Conservation (phyloP, 306 rosid genomes). For the Alnus glutinosa region DNA sequence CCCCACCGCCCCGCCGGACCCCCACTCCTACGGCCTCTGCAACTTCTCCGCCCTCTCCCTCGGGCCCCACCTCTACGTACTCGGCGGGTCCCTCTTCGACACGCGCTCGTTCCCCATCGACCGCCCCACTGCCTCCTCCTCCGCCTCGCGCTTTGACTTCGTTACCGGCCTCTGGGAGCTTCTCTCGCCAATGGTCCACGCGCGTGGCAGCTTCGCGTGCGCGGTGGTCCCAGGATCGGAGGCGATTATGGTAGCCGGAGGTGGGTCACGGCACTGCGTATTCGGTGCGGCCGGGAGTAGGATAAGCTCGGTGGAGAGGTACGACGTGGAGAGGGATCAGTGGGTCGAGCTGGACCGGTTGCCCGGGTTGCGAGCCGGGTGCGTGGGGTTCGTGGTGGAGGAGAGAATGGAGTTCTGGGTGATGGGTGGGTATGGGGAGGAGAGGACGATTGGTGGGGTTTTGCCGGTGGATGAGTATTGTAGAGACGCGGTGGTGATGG, state of each 20-base stretch:
- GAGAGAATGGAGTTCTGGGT: conserved; percentile 72
- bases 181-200: conserved; percentile 62
- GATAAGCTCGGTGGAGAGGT: conserved; percentile 66
- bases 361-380: conserved; percentile 76
- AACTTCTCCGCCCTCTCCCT: conserved; percentile 69
- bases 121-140: conserved; percentile 63
- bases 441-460: conserved; percentile 74
- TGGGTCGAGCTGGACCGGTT: conserved; percentile 74
- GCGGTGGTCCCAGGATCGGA: conserved; percentile 35
- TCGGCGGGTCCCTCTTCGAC: conserved; percentile 89
- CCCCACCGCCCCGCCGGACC: conserved; percentile 77
- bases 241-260: conserved; percentile 73
- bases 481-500: conserved; percentile 69
- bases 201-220: conserved; percentile 91
- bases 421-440: conserved; percentile 82
- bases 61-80: conserved; percentile 56
- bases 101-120: conserved; percentile 84
- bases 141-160: conserved; percentile 59
- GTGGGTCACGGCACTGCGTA: conserved; percentile 74
- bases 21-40: conserved; percentile 75
- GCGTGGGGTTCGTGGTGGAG: conserved; percentile 73
- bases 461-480: conserved; percentile 82
- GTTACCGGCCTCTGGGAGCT: conserved; percentile 49
- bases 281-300: conserved; percentile 75
- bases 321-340: conserved; percentile 54